A percentile compares a stretch with the other conserved stretches of the same genome.
Conservation (phyloP, 805 yeast species). For the Kodamaea sagamina region DNA sequence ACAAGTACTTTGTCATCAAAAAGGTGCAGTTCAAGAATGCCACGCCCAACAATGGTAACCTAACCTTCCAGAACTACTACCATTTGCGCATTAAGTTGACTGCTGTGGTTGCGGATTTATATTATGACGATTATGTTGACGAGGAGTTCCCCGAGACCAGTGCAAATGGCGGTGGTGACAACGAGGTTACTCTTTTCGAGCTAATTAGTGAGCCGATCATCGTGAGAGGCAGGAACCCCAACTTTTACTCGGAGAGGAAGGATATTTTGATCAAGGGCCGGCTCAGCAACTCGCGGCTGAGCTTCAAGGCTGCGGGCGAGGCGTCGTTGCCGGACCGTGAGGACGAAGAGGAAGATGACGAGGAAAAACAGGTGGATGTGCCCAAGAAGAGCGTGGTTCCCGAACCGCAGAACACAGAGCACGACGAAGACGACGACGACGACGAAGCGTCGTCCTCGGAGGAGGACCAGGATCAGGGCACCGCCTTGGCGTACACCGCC, state of each 20-base stretch:
- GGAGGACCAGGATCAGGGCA: conserved; percentile 13
- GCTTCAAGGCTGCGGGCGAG: conserved; percentile 17
- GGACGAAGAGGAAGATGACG: conserved; percentile 11
- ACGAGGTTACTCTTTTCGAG: conserved; percentile 34
- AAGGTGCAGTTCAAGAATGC: conserved; percentile 52
- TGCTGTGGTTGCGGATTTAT: conserved; percentile 40
- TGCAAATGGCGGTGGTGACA: conserved; percentile 22
- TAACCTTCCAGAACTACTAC: conserved; percentile 47
- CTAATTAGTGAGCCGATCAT: conserved; percentile 48
- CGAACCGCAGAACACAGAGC: conserved; percentile 1
- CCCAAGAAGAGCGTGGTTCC: not conserved
- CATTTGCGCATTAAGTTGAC: conserved; percentile 37
- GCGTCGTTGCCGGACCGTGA: conserved; percentile 11
- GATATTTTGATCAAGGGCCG: conserved; percentile 44
- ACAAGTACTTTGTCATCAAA: conserved; percentile 36
- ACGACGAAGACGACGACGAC: conserved; percentile 8
- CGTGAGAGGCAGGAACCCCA: conserved; percentile 63
- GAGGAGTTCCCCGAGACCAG: conserved; percentile 23
- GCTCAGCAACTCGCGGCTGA: conserved; percentile 11
- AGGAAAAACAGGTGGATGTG: conserved; percentile 1
- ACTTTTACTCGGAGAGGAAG: conserved; percentile 56
- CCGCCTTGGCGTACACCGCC: conserved; percentile 6
- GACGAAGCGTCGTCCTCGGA: conserved; percentile 7
- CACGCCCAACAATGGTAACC: conserved; percentile 54
- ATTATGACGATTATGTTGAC: conserved; percentile 39